phyloP scores from a whole-genome alignment of 176 grass and related monocot genomes.

The Leersia perrieri region DNA sequence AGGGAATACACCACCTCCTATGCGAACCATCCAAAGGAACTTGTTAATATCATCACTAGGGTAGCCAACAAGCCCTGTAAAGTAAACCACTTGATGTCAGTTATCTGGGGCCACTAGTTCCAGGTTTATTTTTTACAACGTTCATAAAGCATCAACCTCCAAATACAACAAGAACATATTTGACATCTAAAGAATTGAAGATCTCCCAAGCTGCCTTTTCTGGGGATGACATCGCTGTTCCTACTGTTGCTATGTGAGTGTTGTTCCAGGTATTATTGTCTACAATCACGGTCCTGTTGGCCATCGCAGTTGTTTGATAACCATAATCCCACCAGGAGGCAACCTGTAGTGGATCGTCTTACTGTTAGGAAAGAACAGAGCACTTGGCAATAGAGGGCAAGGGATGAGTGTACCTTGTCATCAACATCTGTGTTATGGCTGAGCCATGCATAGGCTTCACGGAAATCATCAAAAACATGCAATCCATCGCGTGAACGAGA shows the following conservation, averaged over 20 bases:
- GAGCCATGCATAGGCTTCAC: conserved; percentile 99
- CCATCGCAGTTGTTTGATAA: conserved; percentile 99
- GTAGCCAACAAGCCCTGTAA: conserved; percentile 98
- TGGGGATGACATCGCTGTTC: conserved; percentile 98
- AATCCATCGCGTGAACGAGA: conserved; percentile 82
- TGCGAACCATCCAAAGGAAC: conserved; percentile 99
- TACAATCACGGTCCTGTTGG: conserved; percentile 97
- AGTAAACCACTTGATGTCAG: conserved; percentile 26
- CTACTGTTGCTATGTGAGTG: conserved; percentile 99
- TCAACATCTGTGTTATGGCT: conserved; percentile 98
- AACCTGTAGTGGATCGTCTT: conserved; percentile 52
- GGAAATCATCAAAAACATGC: conserved; percentile 99
- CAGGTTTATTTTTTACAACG: neutral
- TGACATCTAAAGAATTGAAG: conserved; percentile 96
- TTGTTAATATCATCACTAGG: conserved; percentile 99
- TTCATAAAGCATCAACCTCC: conserved; percentile 57
- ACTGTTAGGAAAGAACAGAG: conserved; percentile 17
- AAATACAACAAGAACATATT: conserved; percentile 99
- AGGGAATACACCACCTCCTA: conserved; percentile 98
- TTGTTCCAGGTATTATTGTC: conserved; percentile 99
- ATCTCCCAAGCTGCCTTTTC: conserved; percentile 99
- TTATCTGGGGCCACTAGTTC: conserved; percentile 23
- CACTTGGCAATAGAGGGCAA: conserved; percentile 10
- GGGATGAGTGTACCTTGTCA: conserved; percentile 67
- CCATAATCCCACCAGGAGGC: conserved; percentile 99